Base-by-base conservation (phyloP, 2,329 filamentous ascomycete genomes). In the Beauveria varroae region DNA sequence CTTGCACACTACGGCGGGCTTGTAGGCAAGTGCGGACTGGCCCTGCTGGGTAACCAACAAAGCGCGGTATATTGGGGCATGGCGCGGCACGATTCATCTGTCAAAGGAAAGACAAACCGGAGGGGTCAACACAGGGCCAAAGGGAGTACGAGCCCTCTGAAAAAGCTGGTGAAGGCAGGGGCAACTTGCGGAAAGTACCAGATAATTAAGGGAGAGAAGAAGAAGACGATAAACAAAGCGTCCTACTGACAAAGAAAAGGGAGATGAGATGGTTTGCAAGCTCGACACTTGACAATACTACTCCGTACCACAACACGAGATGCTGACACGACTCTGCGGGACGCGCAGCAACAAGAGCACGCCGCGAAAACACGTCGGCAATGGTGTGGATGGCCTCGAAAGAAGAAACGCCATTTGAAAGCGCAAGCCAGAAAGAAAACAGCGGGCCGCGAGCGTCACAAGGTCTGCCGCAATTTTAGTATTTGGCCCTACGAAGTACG, bases 381-480 rank as follows among this genome's bases (percentile, higher is more conserved):
- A 46, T 57, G n/a, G 20, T 44, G 30, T 30, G n/a, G 16, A 57
- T 40, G 55, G 30, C 20, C 28, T 18, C 16, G 43, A 40, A 24
- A 26, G 20, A 58, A 41, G 9, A 41, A 49, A 24, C 30, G 34
- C 44, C 28, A 57, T 49, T 14, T 34, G 18, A 26, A 49, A 24
- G 8, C 9, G 43, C 6, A 16, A 34, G 12, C 34, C 24, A 26
- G 44, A 26, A 24, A 53, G 5, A 53, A 60, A 60, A 60, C 37
- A 60, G 57, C 57, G 57, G 57, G 57, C 34, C 57, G 26, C 12
- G 40, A 60, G 57, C 57, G 57, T 60, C 57, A 60, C 57, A 60
- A 60, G 57, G 57, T 24, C 47, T 52, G 49, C 47, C 49, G 37
- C 57, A 60, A 53, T 53, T 60, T 60, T 57, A 57, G 55, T 16